A percentile compares a stretch with the other conserved stretches of the same genome.
phyloP scores from a whole-genome alignment of 352 stramenopile genomes.

The Phytophthora pini region DNA sequence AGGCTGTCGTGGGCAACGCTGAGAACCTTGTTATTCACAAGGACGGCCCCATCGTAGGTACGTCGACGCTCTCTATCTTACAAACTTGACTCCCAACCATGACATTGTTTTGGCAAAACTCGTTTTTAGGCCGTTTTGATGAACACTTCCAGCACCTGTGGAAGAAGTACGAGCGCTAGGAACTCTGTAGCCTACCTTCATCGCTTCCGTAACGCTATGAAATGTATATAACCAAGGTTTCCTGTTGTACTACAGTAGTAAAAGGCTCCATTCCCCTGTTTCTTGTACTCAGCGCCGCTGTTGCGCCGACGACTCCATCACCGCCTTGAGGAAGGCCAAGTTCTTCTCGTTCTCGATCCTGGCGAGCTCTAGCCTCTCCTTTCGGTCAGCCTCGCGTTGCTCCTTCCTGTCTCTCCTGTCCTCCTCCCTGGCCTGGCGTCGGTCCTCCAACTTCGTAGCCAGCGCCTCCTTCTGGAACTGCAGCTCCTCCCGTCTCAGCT shows the following conservation, averaged over 20 bases:
- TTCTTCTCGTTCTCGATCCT: slow-evolving; percentile 45
- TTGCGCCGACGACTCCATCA: slow-evolving; percentile 37
- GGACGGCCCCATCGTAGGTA: slow-evolving; percentile 61
- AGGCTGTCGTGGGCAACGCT: slow-evolving; percentile 66
- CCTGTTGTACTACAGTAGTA: background rate
- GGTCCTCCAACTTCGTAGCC: slow-evolving; percentile 32
- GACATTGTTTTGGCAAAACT: slow-evolving; percentile 1
- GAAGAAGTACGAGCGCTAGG: slow-evolving; percentile 55
- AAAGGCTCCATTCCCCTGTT: background rate
- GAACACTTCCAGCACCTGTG: slow-evolving; percentile 73
- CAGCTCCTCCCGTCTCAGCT: slow-evolving; percentile 32
- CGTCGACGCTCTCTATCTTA: background rate
- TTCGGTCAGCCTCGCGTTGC: slow-evolving; percentile 32
- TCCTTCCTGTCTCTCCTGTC: slow-evolving; percentile 27
- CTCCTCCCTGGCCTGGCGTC: slow-evolving; percentile 29
- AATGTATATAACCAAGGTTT: background rate
- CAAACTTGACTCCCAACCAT: background rate
- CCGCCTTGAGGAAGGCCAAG: slow-evolving; percentile 37
- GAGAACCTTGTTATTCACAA: slow-evolving; percentile 72
- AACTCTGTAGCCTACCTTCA: background rate
- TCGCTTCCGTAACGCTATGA: too few relatives aligned
- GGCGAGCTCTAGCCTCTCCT: slow-evolving; percentile 38
- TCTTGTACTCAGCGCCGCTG: slow-evolving; percentile 17
- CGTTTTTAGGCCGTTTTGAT: slow-evolving; percentile 51
- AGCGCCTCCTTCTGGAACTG: slow-evolving; percentile 36